Evolutionary conservation across 768 basidiomycete genomes (phyloP), one percentile per base, ranked within the genome.

Genomic region (Peribolospora baueri): DNA sequence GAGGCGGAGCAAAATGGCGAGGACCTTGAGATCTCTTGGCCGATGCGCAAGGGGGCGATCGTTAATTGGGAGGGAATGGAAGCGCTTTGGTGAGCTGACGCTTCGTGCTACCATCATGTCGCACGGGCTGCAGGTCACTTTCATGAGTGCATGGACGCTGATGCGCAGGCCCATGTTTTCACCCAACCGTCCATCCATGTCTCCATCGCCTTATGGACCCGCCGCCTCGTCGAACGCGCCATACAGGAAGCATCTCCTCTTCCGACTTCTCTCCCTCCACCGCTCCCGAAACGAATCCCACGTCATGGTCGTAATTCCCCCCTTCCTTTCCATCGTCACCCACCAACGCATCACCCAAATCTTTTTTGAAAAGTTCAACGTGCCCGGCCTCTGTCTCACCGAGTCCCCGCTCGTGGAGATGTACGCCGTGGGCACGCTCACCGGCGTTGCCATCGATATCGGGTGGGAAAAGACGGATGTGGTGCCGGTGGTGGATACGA

Each of bases 351-450:
- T 81, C 61, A 81, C 80, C 61, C 84, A 82, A 63, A 73, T 84
- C 45, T 84, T 90, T 68, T 93, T 93, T 62, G 87, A 91, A 64
- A 80, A 83, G 37, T 84, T 90, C 75, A 87, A 88, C 64, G 80
- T 82, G 38, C 80, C 88, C 7, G 83, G 79, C 11, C 76, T 90
- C 59, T 75, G 76, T 54, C 72, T 88, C 60, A 71, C 87, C 51
- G 81, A 88, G 55, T 82, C 85, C 0, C 81, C 87, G 25, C 75
- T 87, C 66, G 76, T 83, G 7, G 83, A 87, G 60, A 69, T 90
- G 48, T 90, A 84, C 67, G 77, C 85, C 25, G 76, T 76, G 11
- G 80, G 79, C 60, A 72, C 72, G 54, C 72, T 83, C 56, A 76
- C 68, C 54, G 84, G 85, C 50, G 68, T 91, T 51, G 76, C 86